Evolutionary conservation across 345 rosid genomes (phyloP).

Genomic region (Citrus reticulata): DNA sequence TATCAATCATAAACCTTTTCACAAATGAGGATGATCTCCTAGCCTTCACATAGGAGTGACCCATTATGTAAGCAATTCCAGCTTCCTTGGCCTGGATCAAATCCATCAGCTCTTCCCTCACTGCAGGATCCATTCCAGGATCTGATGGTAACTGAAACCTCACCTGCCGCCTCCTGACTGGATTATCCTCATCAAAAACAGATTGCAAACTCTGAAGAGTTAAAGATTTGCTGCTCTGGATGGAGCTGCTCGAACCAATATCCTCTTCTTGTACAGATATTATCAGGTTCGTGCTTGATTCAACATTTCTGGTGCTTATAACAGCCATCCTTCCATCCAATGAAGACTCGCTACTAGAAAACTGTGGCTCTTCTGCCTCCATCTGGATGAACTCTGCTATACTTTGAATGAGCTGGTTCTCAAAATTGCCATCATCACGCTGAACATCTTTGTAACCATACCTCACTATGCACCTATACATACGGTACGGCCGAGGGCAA

Average conservation of each 20-base stretch:
- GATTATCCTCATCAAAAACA: conserved; percentile 69
- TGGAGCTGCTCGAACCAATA: conserved; percentile 26
- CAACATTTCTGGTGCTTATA: conserved; percentile 57
- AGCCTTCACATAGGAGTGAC: conserved; percentile 84
- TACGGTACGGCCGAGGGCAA: conserved; percentile 88
- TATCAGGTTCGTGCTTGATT: conserved; percentile 47
- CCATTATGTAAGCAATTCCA: conserved; percentile 85
- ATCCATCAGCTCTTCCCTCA: conserved; percentile 81
- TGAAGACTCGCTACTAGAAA: conserved; percentile 48
- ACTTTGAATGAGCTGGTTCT: conserved; percentile 78
- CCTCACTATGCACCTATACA: conserved; percentile 93
- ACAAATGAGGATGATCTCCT: conserved; percentile 62
- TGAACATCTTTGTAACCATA: conserved; percentile 95
- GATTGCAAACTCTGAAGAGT: conserved; percentile 66
- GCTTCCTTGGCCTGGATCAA: conserved; percentile 82
- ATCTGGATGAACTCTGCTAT: conserved; percentile 95
- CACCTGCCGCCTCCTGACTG: conserved; percentile 55
- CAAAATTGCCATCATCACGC: conserved; percentile 75
- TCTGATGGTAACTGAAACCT: conserved; percentile 53
- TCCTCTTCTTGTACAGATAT: conserved; percentile 62
- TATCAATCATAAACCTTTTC: conserved; percentile 70
- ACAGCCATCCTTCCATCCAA: conserved; percentile 96
- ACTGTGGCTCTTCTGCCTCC: conserved; percentile 78
- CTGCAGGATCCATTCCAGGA: conserved; percentile 64
- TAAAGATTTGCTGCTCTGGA: conserved; percentile 70